Conservation (phyloP, 192 early-diverging fungal species). For the Coemansia sp. region DNA sequence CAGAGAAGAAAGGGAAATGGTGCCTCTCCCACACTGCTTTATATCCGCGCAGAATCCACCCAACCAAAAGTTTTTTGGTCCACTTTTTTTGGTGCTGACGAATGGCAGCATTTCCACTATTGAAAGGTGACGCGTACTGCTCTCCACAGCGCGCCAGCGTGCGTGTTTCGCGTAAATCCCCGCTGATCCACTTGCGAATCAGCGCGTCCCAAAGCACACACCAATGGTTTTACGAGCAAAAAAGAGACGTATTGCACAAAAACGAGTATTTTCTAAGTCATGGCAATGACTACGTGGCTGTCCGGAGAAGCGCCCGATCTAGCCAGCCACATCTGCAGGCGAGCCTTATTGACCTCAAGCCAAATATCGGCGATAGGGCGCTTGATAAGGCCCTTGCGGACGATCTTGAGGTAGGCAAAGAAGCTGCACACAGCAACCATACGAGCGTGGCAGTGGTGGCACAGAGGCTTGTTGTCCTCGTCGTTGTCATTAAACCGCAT, state of each 20-base stretch:
- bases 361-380: constrained; percentile 49
- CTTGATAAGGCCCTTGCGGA: constrained; percentile 46
- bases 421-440: constrained; percentile 54
- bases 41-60: not conserved
- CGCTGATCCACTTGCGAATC: not conserved
- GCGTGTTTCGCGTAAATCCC: constrained; percentile 4
- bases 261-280: not conserved
- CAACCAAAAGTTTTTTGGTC: not conserved
- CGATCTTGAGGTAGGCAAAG: constrained; percentile 45
- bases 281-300: constrained; percentile 22
- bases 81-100: not conserved
- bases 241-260: no score
- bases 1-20: not conserved
- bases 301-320: constrained; percentile 44
- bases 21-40: not conserved
- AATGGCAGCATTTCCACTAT: not conserved
- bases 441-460: constrained; percentile 35
- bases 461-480: constrained; percentile 46
- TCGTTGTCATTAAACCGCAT: constrained; percentile 49
- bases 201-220: not conserved
- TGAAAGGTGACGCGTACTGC: not conserved
- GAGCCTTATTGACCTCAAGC: constrained; percentile 46
- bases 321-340: constrained; percentile 52
- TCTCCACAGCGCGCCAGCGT: not conserved
- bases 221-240: not conserved